Evolutionary conservation across 805 yeast genomes (phyloP), one percentile per base, ranked within the genome.

Genomic region (Yarrowia sp.): DNA sequence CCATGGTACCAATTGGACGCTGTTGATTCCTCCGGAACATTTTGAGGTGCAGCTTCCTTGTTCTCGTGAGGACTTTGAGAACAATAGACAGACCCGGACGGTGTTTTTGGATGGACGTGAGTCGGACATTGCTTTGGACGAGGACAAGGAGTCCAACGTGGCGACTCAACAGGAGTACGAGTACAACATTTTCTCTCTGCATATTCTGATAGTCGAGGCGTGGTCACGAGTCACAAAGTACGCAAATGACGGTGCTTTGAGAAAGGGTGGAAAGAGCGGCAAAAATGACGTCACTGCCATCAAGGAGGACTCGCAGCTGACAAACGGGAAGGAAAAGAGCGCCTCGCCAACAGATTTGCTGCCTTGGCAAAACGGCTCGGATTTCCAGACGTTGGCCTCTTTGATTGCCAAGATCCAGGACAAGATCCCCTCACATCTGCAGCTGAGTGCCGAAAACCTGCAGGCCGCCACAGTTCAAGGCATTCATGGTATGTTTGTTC

Each of bases 1-100:
- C n/a, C 77, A 76, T 50, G 72, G 75, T 14, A 73, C 74, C 28
- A 67, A 68, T 18, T 72, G 76, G 61, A 65, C 77, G 9, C 65
- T 72, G 13, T 68, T 71, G 15, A 61, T 61, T 8, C 55, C 65
- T 3, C 68, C 68, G 17, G 74, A 71, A 15, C 71, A 71, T 33
- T 63, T 69, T 13, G 67, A 69, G 38, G 64, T 74, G 17, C 71
- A 66, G 41, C 67, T 75, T 1, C 77, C 77, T 5, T 72, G 75
- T 31, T 67, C 69, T 14, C 70, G 70, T 18, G 69, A 71, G 44
- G 70, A 69, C 43, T 74, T 72, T 63, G 67, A 70, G 31, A 66
- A 70, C 51, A 62, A 61, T 31, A 28, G 50, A 8, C 66, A 53
- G 42, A 55, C 43, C 4, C 38, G 48, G 22, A 51, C 62, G 1